Base-by-base conservation (phyloP, 495 filamentous ascomycete genomes). In the Achaetomiella virescens region DNA sequence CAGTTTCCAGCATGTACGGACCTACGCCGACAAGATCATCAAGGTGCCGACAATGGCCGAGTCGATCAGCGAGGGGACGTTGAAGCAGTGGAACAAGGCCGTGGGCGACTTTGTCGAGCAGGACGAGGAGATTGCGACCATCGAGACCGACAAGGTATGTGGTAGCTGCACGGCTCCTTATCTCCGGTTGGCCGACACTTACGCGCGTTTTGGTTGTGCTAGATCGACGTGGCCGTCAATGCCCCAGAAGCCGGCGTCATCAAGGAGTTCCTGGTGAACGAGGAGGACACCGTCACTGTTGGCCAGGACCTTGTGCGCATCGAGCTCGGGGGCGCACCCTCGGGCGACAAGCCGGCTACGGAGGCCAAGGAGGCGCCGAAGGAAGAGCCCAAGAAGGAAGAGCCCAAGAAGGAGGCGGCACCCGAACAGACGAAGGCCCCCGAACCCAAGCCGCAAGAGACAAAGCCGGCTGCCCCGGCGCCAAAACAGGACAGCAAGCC, bases 1-100 rank as follows among this genome's bases (percentile, higher is more conserved):
- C 75, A 72, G 49, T 76, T n/a, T 75, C 70, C 70, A 69, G 40
- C 78, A 81, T 65, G 72, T 81, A 42, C 75, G 78, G 42, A 73
- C 54, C 56, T 82, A 81, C 65, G 91, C 89, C 67, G 89, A 95
- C 57, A 84, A 78, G 52, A 73, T 91, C 47, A 84, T 98, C 70
- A 93, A 97, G 74, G 95, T 97, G 63, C 95, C 93, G 17, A 80
- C 91, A 64, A 99, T 99, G 93, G 93, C 93, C 52, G 93, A 99
- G 71, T 99, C 95, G 14, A 97, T 99, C 68, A 95, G 89, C 38
- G 93, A 99, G 72, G 93, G 93, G 51, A 97, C 95, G 18, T 71
- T 99, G 67, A 97, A 96, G 75, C 90, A 96, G 64, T 99, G 88
- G 77, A 86, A 83, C 56, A 97, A 97, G 81, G 83, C 95, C 75